These are phyloP conservation scores for Penicillium lagena DNA, from an alignment of 495 filamentous ascomycete genomes.

Conservation along the genomic window DNA sequence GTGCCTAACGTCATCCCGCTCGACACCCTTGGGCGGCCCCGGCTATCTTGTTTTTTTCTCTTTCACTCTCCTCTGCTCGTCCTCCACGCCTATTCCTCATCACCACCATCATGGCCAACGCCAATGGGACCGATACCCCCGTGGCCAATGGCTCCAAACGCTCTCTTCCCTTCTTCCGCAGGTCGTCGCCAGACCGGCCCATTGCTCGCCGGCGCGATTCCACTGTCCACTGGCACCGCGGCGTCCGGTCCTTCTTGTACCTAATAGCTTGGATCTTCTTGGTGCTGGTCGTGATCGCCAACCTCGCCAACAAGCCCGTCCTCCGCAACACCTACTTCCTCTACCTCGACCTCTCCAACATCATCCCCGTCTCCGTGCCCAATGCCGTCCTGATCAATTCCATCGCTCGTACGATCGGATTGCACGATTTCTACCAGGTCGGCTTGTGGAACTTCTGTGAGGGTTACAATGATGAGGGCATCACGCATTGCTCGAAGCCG, in stretches of 20 bases:
- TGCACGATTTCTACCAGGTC: conserved; percentile 92
- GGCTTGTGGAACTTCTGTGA: conserved; percentile 89
- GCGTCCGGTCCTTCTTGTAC: conserved; percentile 63
- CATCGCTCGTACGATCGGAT: conserved; percentile 79
- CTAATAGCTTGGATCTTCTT: conserved; percentile 69
- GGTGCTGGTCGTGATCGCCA: conserved; percentile 71
- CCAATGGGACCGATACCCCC: conserved; percentile 5
- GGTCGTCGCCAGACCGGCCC: conserved; percentile 15
- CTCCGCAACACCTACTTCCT: conserved; percentile 72
- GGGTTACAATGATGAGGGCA: conserved; percentile 65
- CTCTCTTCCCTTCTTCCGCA: conserved; percentile 27
- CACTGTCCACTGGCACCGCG: conserved; percentile 31
- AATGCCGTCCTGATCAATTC: conserved; percentile 75
- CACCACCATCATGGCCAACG: conserved; percentile 5
- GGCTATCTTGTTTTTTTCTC: neutral
- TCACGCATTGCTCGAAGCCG: conserved; percentile 67
- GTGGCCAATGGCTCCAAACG: conserved; percentile 12
- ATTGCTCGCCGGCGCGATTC: conserved; percentile 18
- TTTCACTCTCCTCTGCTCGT: conserved; percentile 1
- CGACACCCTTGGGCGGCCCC: neutral
- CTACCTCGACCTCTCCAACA: conserved; percentile 72
- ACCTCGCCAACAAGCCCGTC: conserved; percentile 51
- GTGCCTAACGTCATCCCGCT: conserved; percentile 4
- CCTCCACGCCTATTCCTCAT: neutral
- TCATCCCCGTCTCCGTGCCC: conserved; percentile 70